Percentiles rank a stretch among this genome's conserved stretches.
These are phyloP conservation scores for Takakia lepidozioides DNA, from an alignment of 225 moss, liverwort and hornwort genomes.

Conservation along the genomic window DNA sequence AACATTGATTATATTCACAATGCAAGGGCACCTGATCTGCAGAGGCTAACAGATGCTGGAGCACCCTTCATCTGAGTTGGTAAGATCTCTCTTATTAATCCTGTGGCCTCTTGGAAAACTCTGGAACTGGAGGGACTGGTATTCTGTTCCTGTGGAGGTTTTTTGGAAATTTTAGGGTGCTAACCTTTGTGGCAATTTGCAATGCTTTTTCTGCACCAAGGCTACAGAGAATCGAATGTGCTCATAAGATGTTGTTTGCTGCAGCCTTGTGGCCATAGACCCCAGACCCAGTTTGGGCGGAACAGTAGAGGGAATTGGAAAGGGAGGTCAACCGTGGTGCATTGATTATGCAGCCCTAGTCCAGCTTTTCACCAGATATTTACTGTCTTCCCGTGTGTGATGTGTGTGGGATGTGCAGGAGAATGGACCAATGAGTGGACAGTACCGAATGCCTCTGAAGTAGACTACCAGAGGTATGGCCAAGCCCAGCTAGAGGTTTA, in stretches of 20 bases:
- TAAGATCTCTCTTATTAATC: background rate
- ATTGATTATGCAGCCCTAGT: background rate
- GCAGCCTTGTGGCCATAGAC: too few species aligned
- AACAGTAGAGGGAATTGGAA: too few species aligned
- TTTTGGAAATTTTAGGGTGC: too few species aligned
- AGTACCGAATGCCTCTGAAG: constrained; percentile 21
- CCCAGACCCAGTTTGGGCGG: too few species aligned
- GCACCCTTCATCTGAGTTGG: constrained; percentile 35
- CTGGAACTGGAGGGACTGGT: too few species aligned
- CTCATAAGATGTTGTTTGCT: too few species aligned
- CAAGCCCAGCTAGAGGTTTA: constrained; percentile 36
- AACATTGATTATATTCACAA: constrained; percentile 32
- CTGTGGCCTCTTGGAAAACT: too few species aligned
- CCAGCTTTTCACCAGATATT: background rate
- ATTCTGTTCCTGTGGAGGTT: too few species aligned
- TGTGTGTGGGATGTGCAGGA: constrained; percentile 9
- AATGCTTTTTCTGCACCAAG: too few species aligned
- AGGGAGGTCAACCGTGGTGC: too few species aligned
- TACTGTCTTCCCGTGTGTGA: background rate
- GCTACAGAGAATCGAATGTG: too few species aligned
- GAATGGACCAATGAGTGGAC: constrained; percentile 55
- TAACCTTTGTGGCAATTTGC: too few species aligned
- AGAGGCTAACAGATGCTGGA: constrained; percentile 20
- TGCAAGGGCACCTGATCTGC: constrained; percentile 16
- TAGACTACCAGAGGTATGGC: constrained; percentile 35